Percentiles rank a stretch among this genome's conserved stretches.
Evolutionary conservation across 495 filamentous ascomycete species (phyloP).

Genomic region (Friedmanniomyces simplex): DNA sequence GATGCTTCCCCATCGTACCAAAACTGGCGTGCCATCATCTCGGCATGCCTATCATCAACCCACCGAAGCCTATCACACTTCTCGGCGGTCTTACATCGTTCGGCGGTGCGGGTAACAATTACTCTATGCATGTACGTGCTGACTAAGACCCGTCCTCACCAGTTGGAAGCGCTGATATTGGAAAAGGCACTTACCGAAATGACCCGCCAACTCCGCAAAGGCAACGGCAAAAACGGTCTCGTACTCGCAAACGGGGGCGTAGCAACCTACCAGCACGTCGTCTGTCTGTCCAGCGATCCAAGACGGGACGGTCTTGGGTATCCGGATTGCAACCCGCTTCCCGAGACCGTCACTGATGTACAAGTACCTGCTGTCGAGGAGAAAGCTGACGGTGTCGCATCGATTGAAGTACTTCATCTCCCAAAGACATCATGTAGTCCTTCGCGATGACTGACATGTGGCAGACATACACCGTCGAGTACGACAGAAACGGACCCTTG

Average conservation of each 20-base stretch:
- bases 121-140: constrained; percentile 45
- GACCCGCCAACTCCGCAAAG: constrained; percentile 35
- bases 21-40: constrained; percentile 47
- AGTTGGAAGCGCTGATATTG: background rate
- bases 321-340: constrained; percentile 33
- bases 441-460: constrained; percentile 36
- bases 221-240: constrained; percentile 35
- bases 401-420: constrained; percentile 38
- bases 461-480: constrained; percentile 49
- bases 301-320: constrained; percentile 31
- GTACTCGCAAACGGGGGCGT: constrained; percentile 48
- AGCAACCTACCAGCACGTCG: constrained; percentile 43
- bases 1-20: constrained; percentile 50
- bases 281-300: constrained; percentile 39
- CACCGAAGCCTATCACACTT: constrained; percentile 41
- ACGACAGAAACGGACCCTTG: constrained; percentile 37
- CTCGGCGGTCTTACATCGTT: constrained; percentile 49
- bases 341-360: constrained; percentile 24
- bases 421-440: background rate
- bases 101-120: constrained; percentile 51
- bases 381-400: constrained; percentile 35
- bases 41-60: constrained; percentile 33
- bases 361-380: constrained; percentile 29
- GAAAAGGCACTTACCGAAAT: constrained; percentile 41
- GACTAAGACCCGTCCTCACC: background rate